A percentile compares a stretch with the other conserved stretches of the same genome.
These are phyloP conservation scores for Psilocybe cyanescens DNA, from an alignment of 768 basidiomycete genomes.

Conservation along the genomic window DNA sequence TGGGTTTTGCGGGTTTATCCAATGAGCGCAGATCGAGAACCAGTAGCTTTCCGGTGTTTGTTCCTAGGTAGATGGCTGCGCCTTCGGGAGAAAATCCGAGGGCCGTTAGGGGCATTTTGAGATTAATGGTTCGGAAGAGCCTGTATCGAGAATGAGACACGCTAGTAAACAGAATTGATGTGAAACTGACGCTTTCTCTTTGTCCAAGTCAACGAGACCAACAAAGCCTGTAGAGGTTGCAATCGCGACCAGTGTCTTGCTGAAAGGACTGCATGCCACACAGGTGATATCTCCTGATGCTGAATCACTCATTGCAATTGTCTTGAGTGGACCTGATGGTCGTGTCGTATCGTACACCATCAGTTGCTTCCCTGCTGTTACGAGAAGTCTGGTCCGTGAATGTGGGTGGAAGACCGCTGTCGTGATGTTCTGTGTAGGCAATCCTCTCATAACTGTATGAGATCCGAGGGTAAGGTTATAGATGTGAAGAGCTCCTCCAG, in stretches of 20 bases:
- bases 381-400: conserved; percentile 59
- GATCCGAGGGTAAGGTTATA: conserved; percentile 61
- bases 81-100: conserved; percentile 73
- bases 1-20: conserved; percentile 63
- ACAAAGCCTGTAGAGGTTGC: conserved; percentile 59
- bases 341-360: conserved; percentile 66
- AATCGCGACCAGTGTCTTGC: conserved; percentile 69
- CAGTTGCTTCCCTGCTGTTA: conserved; percentile 55
- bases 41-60: conserved; percentile 65
- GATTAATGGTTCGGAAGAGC: conserved; percentile 58
- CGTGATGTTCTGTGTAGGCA: conserved; percentile 43
- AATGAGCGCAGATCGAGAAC: conserved; percentile 65
- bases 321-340: conserved; percentile 58
- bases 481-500: conserved; percentile 55
- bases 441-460: conserved; percentile 57
- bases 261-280: conserved; percentile 73
- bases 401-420: conserved; percentile 68
- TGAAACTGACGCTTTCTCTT: conserved; percentile 64
- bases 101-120: conserved; percentile 60
- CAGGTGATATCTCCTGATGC: conserved; percentile 53
- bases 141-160: conserved; percentile 33
- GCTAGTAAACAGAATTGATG: not conserved
- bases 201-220: conserved; percentile 70
- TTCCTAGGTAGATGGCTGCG: conserved; percentile 66
- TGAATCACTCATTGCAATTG: conserved; percentile 48